Evolutionary conservation across 2,329 filamentous ascomycete species (phyloP).

Genomic region (Pseudopyrenochaeta lycopersici): DNA sequence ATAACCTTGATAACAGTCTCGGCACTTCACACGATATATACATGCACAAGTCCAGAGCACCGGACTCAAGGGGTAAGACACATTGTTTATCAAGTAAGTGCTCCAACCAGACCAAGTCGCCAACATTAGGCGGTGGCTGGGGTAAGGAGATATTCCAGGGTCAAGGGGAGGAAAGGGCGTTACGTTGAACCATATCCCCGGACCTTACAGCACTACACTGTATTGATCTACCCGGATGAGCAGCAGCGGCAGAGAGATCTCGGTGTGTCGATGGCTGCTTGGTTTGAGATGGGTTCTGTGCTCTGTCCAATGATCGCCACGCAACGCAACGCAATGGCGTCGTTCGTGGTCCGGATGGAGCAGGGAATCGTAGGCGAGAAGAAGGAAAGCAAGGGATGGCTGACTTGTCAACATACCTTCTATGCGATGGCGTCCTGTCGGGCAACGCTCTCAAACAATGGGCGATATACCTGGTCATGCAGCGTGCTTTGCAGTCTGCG

Average conservation of each 20-base stretch:
- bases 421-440: constrained; percentile 33
- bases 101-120: constrained; percentile 20
- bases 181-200: constrained; percentile 41
- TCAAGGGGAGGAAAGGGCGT: constrained; percentile 29
- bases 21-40: constrained; percentile 43
- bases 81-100: constrained; percentile 41
- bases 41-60: constrained; percentile 35
- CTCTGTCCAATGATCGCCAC: constrained; percentile 32
- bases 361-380: constrained; percentile 36
- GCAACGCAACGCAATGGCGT: constrained; percentile 28
- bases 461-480: constrained; percentile 33
- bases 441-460: constrained; percentile 40
- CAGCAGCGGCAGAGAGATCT: constrained; percentile 34
- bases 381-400: constrained; percentile 42
- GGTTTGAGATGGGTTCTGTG: constrained; percentile 23
- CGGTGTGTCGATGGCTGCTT: constrained; percentile 31
- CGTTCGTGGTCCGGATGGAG: constrained; percentile 26
- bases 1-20: constrained; percentile 40
- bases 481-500: constrained; percentile 31
- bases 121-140: constrained; percentile 32
- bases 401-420: constrained; percentile 41
- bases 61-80: constrained; percentile 44
- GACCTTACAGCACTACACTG: constrained; percentile 35
- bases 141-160: constrained; percentile 27
- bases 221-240: constrained; percentile 32